Evolutionary conservation across 306 rosid species (phyloP).

Genomic region (Dalbergia cochinchinensis): DNA sequence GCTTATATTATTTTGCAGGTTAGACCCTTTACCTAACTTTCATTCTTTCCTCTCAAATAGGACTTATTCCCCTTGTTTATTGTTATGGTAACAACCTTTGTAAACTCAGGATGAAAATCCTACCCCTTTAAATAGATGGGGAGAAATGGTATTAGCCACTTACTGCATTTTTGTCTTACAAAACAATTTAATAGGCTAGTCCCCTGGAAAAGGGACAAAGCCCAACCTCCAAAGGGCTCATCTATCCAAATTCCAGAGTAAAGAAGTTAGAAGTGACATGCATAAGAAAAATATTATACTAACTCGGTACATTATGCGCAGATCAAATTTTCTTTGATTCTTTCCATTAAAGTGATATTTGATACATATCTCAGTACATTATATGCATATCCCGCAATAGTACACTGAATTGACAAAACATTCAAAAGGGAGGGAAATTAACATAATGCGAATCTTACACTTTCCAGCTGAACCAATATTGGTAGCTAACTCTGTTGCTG

Average conservation of each 20-base stretch:
- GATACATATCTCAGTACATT: constrained; percentile 48
- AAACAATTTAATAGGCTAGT: too few relatives aligned
- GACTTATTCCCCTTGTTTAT: neutral
- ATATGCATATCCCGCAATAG: constrained; percentile 42
- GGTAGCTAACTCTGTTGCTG: constrained; percentile 35
- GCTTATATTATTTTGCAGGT: neutral
- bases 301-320: neutral
- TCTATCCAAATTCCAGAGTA: neutral
- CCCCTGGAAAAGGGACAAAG: too few relatives aligned
- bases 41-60: neutral
- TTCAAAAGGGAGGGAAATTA: constrained; percentile 23
- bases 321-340: constrained; percentile 17
- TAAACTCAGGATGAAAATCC: neutral
- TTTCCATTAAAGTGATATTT: constrained; percentile 37
- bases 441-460: constrained; percentile 38
- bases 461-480: constrained; percentile 42
- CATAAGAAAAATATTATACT: neutral
- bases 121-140: too few relatives aligned
- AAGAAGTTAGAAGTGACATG: neutral
- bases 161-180: too few relatives aligned
- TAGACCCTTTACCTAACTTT: neutral
- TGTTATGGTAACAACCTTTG: neutral
- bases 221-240: neutral
- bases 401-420: constrained; percentile 43
- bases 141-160: neutral